Percentiles rank a stretch among this genome's conserved stretches.
These are phyloP conservation scores for Mimosa pudica DNA, from an alignment of 306 rosid genomes.

Conservation along the genomic window DNA sequence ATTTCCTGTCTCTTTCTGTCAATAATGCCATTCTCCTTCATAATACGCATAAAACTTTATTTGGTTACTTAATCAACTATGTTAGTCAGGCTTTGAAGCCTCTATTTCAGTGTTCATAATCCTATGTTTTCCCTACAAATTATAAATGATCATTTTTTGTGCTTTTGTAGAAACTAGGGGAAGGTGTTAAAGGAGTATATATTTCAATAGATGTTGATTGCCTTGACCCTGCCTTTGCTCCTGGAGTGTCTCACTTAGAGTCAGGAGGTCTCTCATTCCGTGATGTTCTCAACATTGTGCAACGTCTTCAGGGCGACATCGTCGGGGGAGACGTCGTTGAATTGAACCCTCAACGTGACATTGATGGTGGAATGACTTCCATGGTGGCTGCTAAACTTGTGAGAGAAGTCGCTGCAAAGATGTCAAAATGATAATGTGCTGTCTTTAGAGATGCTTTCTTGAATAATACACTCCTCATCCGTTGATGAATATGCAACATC, in stretches of 20 bases:
- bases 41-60: not conserved
- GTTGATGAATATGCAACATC: slow-evolving; percentile 17
- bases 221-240: slow-evolving; percentile 97
- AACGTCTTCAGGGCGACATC: slow-evolving; percentile 81
- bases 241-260: slow-evolving; percentile 97
- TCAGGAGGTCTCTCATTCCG: slow-evolving; percentile 97
- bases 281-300: slow-evolving; percentile 85
- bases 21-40: not conserved
- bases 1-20: not conserved
- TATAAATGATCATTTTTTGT: not conserved
- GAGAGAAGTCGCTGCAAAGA: slow-evolving; percentile 86
- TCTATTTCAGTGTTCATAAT: slow-evolving; percentile 6
- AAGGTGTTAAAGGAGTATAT: slow-evolving; percentile 91
- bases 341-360: slow-evolving; percentile 93
- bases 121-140: not conserved
- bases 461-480: not conserved
- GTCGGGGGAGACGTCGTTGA: slow-evolving; percentile 92
- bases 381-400: slow-evolving; percentile 99
- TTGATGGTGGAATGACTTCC: slow-evolving; percentile 95
- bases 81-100: slow-evolving; percentile 1
- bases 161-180: slow-evolving; percentile 77
- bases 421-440: slow-evolving; percentile 52
- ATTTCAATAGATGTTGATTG: slow-evolving; percentile 89
- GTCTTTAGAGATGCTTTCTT: not conserved
- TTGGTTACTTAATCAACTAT: not conserved